Base-by-base conservation (phyloP, 257 asterid genomes). In the Apocynum venetum region DNA sequence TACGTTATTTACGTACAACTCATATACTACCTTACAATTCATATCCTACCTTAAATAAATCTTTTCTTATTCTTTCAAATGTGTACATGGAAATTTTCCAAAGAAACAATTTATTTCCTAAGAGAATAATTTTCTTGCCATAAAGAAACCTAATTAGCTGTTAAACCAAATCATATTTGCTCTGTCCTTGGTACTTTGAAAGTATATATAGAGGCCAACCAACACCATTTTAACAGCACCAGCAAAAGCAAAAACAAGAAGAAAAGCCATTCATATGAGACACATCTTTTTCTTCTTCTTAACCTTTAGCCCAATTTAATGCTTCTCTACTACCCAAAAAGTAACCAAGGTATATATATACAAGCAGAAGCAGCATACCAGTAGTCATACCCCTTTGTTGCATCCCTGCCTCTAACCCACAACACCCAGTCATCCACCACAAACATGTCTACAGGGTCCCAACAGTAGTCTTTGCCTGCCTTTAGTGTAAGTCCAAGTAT, bases 271-370 rank as follows among this genome's bases (percentile, higher is more conserved):
- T 55, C 36, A 72, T 72, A 35, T 68, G 65, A 44, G 73, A 76
- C 71, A 35, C 75, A 57, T 80, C 76, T 61, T 12, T 55, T 74
- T 53, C 59, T 53, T 66, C 71, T 66, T 63, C 72, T 78, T 78
- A 78, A 72, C 80, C 77, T 31, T 60, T 8, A 46, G 31, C 77
- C 20, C 20, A 56, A 59, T 74, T 67, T 38, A 74, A 65, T 80
- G 82, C 76, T 41, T 74, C 57, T 55, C 64, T 63, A 38, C 41
- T 71, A 6, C 40, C 57, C n/a, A 25, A 25, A 25, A 25, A 25
- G 31, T 25, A 25, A 57, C 15, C 25, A 20, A 61, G 4, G n/a
- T 10, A 76, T 25, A 63, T 9, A 60, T 40, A 31, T 13, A 53
- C n/a, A 53, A 5, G 68, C 20, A 63, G 71, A 40, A 65, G 59